Evolutionary conservation across 108 stramenopile species (phyloP).

Genomic region (Nitzschia palea): DNA sequence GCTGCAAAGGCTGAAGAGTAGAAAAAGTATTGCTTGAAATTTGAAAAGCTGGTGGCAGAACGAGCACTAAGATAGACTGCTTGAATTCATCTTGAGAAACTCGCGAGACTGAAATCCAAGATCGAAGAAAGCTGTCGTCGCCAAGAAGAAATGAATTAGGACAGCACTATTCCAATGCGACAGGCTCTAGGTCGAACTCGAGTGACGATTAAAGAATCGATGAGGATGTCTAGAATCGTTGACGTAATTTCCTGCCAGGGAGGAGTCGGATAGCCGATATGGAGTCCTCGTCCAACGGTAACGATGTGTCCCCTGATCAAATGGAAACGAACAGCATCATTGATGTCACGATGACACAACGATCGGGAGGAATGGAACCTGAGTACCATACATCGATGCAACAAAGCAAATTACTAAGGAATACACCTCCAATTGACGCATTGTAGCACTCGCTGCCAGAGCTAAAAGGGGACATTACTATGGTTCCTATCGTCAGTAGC

Average conservation of each 20-base stretch:
- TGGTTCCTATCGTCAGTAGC: no score
- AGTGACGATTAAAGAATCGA: neutral
- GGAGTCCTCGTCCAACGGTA: neutral
- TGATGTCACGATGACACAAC: neutral
- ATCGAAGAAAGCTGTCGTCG: neutral
- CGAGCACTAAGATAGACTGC: neutral
- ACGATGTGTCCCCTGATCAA: neutral
- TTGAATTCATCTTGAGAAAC: neutral
- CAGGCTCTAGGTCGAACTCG: neutral
- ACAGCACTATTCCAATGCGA: neutral
- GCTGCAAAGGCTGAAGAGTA: neutral
- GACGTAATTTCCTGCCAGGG: neutral
- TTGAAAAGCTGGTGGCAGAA: neutral
- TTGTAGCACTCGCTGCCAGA: no score
- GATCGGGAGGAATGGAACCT: neutral
- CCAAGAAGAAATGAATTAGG: neutral
- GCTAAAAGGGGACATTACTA: no score
- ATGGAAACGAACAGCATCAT: neutral
- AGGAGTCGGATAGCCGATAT: neutral
- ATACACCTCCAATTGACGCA: no score
- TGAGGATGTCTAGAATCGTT: neutral
- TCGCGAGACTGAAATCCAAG: neutral
- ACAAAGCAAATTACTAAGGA: no score
- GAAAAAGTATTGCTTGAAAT: neutral
- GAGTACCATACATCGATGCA: neutral